Evolutionary conservation across 768 basidiomycete species (phyloP).

Genomic region (Serendipita sp.): DNA sequence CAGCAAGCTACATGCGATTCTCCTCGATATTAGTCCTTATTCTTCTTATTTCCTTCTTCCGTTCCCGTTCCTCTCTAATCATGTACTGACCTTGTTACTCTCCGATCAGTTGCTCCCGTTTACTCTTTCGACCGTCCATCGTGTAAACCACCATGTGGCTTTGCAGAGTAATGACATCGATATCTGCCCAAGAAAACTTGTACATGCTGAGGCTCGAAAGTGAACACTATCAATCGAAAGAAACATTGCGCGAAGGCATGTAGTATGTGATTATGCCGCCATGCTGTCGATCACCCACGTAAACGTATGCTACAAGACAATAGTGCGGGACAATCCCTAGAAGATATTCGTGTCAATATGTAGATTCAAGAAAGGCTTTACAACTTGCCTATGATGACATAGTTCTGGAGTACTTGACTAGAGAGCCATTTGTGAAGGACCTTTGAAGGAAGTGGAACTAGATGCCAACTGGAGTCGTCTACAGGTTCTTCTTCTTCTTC

Average conservation of each 20-base stretch:
- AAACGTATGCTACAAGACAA: not conserved
- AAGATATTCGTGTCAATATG: not conserved
- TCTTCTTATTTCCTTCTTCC: too few species aligned
- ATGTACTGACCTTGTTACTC: too few species aligned
- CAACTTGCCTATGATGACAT: not conserved
- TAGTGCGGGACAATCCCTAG: not conserved
- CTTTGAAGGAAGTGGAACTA: not conserved
- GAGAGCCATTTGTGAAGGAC: conserved; percentile 4
- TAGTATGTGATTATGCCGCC: conserved; percentile 1
- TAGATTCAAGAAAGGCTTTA: not conserved
- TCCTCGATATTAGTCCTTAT: too few species aligned
- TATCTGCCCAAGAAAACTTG: not conserved
- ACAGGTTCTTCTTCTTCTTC: not conserved
- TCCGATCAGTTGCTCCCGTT: too few species aligned
- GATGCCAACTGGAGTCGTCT: not conserved
- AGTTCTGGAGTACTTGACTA: not conserved
- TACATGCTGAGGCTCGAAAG: not conserved
- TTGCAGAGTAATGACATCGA: too few species aligned
- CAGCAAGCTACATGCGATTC: too few species aligned
- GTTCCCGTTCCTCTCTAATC: too few species aligned
- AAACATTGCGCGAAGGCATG: conserved; percentile 1
- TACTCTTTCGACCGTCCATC: too few species aligned
- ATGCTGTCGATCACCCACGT: not conserved
- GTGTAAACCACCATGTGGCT: too few species aligned
- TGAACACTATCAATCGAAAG: not conserved